Evolutionary conservation across 2,329 filamentous ascomycete species (phyloP), one percentile per base, ranked within the genome.

Genomic region (Apiospora pterosperma): DNA sequence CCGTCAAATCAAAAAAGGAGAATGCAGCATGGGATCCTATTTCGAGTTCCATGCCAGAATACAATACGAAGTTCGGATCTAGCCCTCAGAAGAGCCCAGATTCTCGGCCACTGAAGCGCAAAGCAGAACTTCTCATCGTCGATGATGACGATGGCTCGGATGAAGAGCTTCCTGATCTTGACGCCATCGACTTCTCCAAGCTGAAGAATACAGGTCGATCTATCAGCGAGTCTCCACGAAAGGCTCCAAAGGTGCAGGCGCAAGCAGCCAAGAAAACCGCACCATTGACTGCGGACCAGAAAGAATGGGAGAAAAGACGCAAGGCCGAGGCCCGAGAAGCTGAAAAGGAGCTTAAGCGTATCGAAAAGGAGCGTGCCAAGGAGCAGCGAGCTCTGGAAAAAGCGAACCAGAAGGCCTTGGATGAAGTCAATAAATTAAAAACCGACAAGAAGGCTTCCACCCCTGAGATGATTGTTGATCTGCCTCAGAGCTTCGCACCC

Each of bases 381-480:
- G 87, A 88, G 64, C 82, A 86, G 61, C 90, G 86, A 67, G 83
- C 82, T 0, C 77, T 79, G 7, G 87, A 92, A 68, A 92, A 90
- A 70, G 84, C 89, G 67, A 80, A 81, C 3, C 87, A 86, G 12
- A 85, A 86, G 7, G 90, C 92, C 8, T 77, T 94, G 25, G 87
- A 87, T 3, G 88, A 92, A 67, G 90, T 88, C 48, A 95, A 95
- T 76, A 92, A 90, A 71, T 78, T 89, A 11, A 87, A 88, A 62
- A 88, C 86, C 0, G 88, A 93, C 77, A 93, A 92, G 77, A 92
- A 92, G 69, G 79, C 88, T 0, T 90, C 91, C 0, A 86, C 88
- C 0, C 84, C 84, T 0, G 91, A 96, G 75, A 95, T 96, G 91
- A 89, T 95, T 61, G 82, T 93, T 1, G 86, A 92, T 69, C 79